A percentile compares a stretch with the other conserved stretches of the same genome.
These are phyloP conservation scores for Sphenostylis stenocarpa DNA, from an alignment of 306 rosid genomes.

Conservation along the genomic window DNA sequence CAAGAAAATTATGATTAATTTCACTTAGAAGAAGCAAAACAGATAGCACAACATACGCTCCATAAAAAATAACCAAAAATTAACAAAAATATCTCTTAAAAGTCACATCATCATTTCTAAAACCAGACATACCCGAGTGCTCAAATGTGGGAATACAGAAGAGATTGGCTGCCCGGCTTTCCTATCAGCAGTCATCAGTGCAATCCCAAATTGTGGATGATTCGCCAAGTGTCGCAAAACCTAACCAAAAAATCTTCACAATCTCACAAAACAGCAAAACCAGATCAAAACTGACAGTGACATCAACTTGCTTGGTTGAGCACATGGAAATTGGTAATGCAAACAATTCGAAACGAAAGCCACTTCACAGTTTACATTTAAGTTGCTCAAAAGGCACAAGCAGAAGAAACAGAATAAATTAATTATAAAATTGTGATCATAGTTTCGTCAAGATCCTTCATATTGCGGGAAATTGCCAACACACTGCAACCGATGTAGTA, in stretches of 20 bases:
- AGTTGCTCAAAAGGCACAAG: neutral
- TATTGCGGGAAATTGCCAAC: neutral
- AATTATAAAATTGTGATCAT: neutral
- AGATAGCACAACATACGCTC: neutral
- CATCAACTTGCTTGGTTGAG: neutral
- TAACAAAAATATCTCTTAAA: neutral
- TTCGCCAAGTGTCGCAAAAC: conserved; percentile 86
- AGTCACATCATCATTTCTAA: neutral
- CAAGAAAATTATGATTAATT: conserved; percentile 28
- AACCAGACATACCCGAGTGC: conserved; percentile 58
- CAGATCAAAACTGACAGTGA: neutral
- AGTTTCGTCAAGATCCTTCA: neutral
- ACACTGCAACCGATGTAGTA: neutral
- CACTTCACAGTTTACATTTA: conserved; percentile 1
- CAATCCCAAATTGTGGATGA: conserved; percentile 80
- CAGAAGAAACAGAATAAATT: neutral
- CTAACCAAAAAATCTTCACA: conserved; percentile 45
- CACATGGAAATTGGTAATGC: neutral
- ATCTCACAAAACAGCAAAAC: neutral
- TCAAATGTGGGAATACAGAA: conserved; percentile 84
- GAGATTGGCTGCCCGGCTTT: conserved; percentile 91
- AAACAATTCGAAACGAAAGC: neutral
- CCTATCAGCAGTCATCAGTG: conserved; percentile 84
- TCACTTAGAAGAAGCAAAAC: conserved; percentile 6
- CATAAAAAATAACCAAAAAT: neutral